Evolutionary conservation across 441 rosid genomes (phyloP), one percentile per base, ranked within the genome.

Genomic region (Kokia cookei): DNA sequence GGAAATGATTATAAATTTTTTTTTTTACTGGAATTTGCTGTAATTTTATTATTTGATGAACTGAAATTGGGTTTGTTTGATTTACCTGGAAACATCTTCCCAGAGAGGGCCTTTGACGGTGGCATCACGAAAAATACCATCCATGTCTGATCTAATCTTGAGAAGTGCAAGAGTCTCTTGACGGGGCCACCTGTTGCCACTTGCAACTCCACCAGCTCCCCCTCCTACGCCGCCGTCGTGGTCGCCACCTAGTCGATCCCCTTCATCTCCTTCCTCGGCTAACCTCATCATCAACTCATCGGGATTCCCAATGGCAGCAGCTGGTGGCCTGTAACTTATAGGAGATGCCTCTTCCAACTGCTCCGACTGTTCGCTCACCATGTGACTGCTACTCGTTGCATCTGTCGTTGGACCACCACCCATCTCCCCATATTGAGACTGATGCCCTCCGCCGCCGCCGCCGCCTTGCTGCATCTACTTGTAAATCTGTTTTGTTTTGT

Each of bases 71-170:
- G 42, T 59, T 72, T 19, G 40, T 6, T 60, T 0, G 42, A 27
- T 50, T 71, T 68, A 92, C 97, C 96, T 89, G 77, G 97, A 90
- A 47, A 92, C 89, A 58, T 88, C 89, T 81, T 89, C 97, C 97
- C 97, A 93, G 8, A 93, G 91, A 47, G 96, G 96, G 69, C 90
- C 91, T 79, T 93, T 93, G 66, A 88, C 83, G 76, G 94, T 81
- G 80, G 97, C 91, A 72, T 90, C 96, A 29, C 91, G 93, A 77
- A 92, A 92, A 63, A 73, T 74, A 6, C 89, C 87, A 71, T 90
- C 94, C 97, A 92, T 92, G 14, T 92, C 97, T 42, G 94, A 89
- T 90, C 97, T 86, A 84, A 90, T 90, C 78, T 78, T 85, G 58
- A 92, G 84, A 64, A 92, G 94, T 15, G 91, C 91, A 42, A 89